A percentile compares a stretch with the other conserved stretches of the same genome.
Conservation (phyloP, 441 rosid species). For the Biscutella laevigata region DNA sequence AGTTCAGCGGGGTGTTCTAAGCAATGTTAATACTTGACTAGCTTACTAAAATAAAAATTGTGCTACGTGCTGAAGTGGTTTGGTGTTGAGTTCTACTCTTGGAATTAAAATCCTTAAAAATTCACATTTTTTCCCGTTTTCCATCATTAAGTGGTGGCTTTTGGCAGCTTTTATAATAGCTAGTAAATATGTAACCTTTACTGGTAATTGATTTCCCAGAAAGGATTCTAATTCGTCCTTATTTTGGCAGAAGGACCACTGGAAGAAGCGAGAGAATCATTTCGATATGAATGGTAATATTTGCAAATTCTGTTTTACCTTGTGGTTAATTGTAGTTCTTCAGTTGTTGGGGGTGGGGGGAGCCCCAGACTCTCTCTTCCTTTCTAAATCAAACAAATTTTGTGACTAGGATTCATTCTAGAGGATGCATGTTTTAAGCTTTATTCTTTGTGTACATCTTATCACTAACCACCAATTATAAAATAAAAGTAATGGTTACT, state of each 20-base stretch:
- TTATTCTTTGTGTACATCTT: not conserved
- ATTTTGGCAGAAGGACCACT: slow-evolving; percentile 62
- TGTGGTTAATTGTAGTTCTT: slow-evolving; percentile 15
- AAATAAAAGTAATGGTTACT: not conserved
- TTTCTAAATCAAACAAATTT: not conserved
- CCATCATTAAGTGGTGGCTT: not conserved
- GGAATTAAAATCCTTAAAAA: not conserved
- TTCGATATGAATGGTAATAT: slow-evolving; percentile 72
- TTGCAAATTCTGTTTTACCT: slow-evolving; percentile 33
- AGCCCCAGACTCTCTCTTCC: not conserved
- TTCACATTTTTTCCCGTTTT: not conserved
- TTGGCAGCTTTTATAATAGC: slow-evolving; percentile 7
- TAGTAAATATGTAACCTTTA: not conserved
- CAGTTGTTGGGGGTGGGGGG: not conserved
- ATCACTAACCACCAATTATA: slow-evolving; percentile 1
- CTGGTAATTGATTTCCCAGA: slow-evolving; percentile 4
- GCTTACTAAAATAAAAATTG: slow-evolving; percentile 4
- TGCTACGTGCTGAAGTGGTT: slow-evolving; percentile 9
- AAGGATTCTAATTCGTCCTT: slow-evolving; percentile 11
- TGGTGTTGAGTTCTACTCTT: slow-evolving; percentile 7
- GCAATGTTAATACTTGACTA: not conserved
- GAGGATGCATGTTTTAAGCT: not conserved
- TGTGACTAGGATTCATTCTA: not conserved
- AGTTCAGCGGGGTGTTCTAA: slow-evolving; percentile 9
- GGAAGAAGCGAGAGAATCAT: slow-evolving; percentile 77